These are phyloP conservation scores for Ochromonadaceae sp. DNA, from an alignment of 352 stramenopile genomes.

Conservation along the genomic window DNA sequence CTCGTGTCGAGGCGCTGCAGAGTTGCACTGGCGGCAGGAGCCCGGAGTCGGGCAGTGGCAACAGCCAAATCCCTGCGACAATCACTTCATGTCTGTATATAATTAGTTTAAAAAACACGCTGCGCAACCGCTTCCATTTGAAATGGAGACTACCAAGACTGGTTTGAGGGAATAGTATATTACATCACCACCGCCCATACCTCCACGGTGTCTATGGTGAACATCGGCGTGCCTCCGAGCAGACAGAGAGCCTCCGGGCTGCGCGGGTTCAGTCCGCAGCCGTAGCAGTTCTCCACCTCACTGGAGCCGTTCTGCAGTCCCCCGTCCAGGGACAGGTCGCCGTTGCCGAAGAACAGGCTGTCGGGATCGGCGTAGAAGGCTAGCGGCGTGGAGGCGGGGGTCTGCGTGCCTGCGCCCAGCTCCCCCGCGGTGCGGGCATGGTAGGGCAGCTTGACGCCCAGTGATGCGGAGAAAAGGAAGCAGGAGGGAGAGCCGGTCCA, in stretches of 20 bases:
- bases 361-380: slow-evolving; percentile 10
- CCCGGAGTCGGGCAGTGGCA: no score
- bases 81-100: no score
- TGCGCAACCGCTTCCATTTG: no score
- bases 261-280: slow-evolving; percentile 17
- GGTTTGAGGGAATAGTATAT: no score
- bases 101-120: no score
- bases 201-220: slow-evolving; percentile 27
- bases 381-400: not conserved
- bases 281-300: slow-evolving; percentile 22
- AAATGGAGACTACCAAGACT: no score
- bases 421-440: slow-evolving; percentile 2
- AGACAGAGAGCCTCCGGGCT: slow-evolving; percentile 1
- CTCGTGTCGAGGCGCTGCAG: no score
- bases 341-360: slow-evolving; percentile 20
- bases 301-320: slow-evolving; percentile 11
- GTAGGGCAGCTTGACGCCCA: slow-evolving; percentile 29
- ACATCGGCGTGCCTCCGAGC: slow-evolving; percentile 16
- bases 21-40: no score
- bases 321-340: slow-evolving; percentile 20
- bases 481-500: slow-evolving; percentile 16
- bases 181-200: slow-evolving; percentile 21
- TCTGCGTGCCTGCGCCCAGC: not conserved
- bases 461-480: slow-evolving; percentile 27
- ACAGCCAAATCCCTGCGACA: no score